A percentile compares a stretch with the other conserved stretches of the same genome.
phyloP scores from a whole-genome alignment of 768 basidiomycete species.

The Suillus paluster region DNA sequence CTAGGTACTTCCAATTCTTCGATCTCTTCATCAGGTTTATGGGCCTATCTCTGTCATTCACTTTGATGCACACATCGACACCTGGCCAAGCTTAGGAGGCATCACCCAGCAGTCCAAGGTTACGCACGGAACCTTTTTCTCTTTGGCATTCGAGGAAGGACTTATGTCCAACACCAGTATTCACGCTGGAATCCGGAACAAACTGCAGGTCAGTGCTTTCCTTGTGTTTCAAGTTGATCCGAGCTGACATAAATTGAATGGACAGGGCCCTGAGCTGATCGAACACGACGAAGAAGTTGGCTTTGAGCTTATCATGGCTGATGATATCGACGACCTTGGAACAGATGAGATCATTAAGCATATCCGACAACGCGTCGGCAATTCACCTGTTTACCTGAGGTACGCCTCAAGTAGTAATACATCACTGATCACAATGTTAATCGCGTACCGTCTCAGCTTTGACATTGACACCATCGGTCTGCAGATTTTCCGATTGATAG shows the following conservation, averaged over 20 bases:
- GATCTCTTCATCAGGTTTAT: constrained; percentile 71
- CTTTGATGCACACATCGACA: constrained; percentile 73
- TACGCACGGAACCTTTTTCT: constrained; percentile 84
- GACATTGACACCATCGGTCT: constrained; percentile 77
- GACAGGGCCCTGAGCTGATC: constrained; percentile 32
- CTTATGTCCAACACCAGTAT: constrained; percentile 69
- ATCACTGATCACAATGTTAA: background rate
- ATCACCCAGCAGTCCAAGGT: constrained; percentile 59
- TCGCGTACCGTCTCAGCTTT: constrained; percentile 42
- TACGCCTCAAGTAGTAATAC: constrained; percentile 13
- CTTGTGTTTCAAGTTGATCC: background rate
- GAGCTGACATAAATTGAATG: background rate
- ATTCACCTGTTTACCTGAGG: constrained; percentile 71
- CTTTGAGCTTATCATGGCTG: constrained; percentile 73
- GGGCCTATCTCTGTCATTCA: constrained; percentile 79
- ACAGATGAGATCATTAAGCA: constrained; percentile 63
- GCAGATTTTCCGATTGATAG: constrained; percentile 13
- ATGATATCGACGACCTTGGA: constrained; percentile 80
- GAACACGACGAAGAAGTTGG: constrained; percentile 68
- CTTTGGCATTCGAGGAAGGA: constrained; percentile 72
- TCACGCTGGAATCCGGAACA: constrained; percentile 81
- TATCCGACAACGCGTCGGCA: constrained; percentile 69
- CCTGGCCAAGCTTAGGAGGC: constrained; percentile 31
- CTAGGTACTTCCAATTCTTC: constrained; percentile 64
- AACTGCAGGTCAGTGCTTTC: constrained; percentile 47